Conservation (phyloP, 176 grass and related monocot genomes). For the Lolium multiflorum region DNA sequence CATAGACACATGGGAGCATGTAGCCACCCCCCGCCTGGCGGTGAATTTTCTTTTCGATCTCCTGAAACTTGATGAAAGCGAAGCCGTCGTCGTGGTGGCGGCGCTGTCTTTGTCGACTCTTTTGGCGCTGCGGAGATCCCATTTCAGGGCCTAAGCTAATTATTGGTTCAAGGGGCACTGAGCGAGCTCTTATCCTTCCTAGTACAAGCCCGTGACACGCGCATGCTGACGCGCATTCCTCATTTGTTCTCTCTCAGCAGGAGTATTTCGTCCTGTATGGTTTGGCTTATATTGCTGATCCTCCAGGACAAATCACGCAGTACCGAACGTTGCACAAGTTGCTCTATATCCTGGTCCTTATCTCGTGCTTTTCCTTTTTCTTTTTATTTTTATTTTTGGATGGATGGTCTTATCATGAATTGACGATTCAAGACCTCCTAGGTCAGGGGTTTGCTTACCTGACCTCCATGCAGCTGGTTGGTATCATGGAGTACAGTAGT, state of each 20-base stretch:
- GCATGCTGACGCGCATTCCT: not conserved
- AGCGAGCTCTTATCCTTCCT: not conserved
- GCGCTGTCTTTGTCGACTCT: constrained; percentile 40
- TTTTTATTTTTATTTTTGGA: not conserved
- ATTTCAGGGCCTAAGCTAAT: not conserved
- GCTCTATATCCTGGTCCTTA: not conserved
- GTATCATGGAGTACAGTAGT: too few species aligned
- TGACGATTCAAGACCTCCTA: not conserved
- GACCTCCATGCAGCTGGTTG: too few species aligned
- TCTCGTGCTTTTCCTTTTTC: not conserved
- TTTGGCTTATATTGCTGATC: not conserved
- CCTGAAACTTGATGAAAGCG: not conserved
- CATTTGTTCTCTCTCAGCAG: not conserved
- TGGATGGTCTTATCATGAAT: not conserved
- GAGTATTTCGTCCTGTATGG: not conserved
- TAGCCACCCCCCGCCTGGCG: not conserved
- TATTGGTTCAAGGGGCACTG: not conserved
- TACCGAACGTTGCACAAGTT: not conserved
- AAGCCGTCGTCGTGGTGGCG: not conserved
- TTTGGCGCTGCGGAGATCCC: constrained; percentile 22
- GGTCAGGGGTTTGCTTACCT: not conserved
- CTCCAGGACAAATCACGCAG: not conserved
- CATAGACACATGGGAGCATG: constrained; percentile 29
- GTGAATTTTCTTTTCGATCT: not conserved
- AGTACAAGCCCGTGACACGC: not conserved